phyloP scores from a whole-genome alignment of 2,329 filamentous ascomycete species.

The Madurella mycetomatis region DNA sequence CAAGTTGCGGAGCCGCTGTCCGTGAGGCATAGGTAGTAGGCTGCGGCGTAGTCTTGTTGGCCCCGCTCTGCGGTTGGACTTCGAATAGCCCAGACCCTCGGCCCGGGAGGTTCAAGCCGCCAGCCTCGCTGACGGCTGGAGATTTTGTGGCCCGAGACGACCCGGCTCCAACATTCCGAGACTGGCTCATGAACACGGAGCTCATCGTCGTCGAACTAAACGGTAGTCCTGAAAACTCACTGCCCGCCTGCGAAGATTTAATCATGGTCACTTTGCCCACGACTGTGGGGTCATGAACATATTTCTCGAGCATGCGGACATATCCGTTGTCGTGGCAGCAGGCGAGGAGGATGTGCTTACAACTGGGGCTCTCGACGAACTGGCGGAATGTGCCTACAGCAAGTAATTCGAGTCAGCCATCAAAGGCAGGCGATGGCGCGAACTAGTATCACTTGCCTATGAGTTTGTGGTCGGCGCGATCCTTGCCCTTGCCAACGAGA shows the following conservation, averaged over 20 bases:
- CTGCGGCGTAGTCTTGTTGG: neutral
- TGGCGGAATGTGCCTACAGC: conserved; percentile 14
- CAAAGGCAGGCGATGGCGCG: neutral
- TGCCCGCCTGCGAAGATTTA: conserved; percentile 17
- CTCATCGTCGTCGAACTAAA: conserved; percentile 11
- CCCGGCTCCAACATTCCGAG: neutral
- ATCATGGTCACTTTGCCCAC: conserved; percentile 14
- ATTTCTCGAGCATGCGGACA: conserved; percentile 17
- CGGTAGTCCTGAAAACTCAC: conserved; percentile 12
- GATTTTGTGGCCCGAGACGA: neutral
- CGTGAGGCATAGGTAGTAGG: conserved; percentile 7
- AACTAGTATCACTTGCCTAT: conserved; percentile 1
- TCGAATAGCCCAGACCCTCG: no score
- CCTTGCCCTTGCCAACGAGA: conserved; percentile 18
- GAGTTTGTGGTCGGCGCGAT: conserved; percentile 18
- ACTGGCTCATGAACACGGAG: conserved; percentile 5
- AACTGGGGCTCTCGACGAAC: conserved; percentile 13
- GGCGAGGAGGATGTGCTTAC: conserved; percentile 12
- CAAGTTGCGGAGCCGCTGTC: neutral
- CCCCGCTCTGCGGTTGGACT: no score
- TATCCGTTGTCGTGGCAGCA: conserved; percentile 20
- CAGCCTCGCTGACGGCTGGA: neutral
- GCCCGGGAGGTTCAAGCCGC: no score
- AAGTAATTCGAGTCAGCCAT: neutral
- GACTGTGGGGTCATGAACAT: neutral